These are phyloP conservation scores for Plasmodium malariae DNA, from an alignment of 169 alveolate genomes.

Conservation along the genomic window DNA sequence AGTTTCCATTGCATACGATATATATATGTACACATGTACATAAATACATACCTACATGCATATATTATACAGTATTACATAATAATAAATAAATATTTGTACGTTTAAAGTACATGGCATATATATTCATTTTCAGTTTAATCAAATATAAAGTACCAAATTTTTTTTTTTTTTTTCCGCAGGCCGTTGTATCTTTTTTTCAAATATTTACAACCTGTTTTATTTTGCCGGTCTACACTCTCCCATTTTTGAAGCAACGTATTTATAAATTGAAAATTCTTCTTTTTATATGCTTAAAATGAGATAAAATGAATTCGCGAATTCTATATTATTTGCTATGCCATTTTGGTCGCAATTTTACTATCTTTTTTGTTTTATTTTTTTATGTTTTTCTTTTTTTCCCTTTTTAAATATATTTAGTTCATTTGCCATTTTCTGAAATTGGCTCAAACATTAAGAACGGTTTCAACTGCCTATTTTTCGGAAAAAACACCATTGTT, in stretches of 20 bases:
- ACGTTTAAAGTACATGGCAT: background rate
- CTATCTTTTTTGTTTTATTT: no score
- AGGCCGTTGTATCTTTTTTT: slow-evolving; percentile 61
- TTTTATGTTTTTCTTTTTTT: background rate
- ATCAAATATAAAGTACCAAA: background rate
- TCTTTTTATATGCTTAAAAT: no score
- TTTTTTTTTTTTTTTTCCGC: background rate
- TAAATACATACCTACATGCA: background rate
- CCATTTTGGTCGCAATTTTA: no score
- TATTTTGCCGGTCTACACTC: slow-evolving; percentile 59
- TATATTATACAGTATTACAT: no score
- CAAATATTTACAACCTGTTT: slow-evolving; percentile 54
- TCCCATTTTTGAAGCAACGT: slow-evolving; percentile 64
- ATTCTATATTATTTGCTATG: no score
- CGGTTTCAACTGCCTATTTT: slow-evolving; percentile 33
- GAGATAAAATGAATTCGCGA: no score
- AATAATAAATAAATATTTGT: no score
- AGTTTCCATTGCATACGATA: background rate
- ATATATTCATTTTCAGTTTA: background rate
- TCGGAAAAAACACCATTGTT: slow-evolving; percentile 43
- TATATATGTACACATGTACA: background rate
- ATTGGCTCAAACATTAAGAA: slow-evolving; percentile 34
- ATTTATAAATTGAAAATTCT: no score
- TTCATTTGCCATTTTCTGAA: slow-evolving; percentile 52
- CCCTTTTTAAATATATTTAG: background rate